Conservation (phyloP, 495 filamentous ascomycete species). For the Podospora comata region DNA sequence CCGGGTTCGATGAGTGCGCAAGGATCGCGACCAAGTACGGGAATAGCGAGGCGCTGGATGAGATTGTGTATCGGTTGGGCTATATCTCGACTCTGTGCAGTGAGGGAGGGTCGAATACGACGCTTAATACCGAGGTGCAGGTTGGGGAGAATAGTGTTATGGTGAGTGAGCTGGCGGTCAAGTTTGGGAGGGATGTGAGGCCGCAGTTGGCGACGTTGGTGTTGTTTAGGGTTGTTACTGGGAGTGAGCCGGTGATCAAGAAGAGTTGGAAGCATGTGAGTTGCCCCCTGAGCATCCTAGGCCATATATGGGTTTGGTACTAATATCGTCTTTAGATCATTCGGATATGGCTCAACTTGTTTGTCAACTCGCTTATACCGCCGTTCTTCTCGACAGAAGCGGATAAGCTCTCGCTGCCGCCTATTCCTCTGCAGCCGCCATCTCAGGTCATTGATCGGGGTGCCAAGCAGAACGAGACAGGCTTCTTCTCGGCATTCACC, state of each 20-base stretch:
- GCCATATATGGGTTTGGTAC: neutral
- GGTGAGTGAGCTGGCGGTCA: slow-evolving; percentile 97
- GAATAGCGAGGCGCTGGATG: slow-evolving; percentile 82
- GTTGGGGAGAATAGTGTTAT: slow-evolving; percentile 90
- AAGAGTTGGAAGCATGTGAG: slow-evolving; percentile 82
- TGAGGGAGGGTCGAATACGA: slow-evolving; percentile 69
- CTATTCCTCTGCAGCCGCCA: slow-evolving; percentile 87
- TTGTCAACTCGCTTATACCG: slow-evolving; percentile 90
- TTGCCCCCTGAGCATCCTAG: slow-evolving; percentile 10
- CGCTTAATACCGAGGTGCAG: slow-evolving; percentile 94
- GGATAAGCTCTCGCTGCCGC: slow-evolving; percentile 67
- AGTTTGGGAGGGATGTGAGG: slow-evolving; percentile 90
- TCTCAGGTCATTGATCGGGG: slow-evolving; percentile 90
- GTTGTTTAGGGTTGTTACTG: slow-evolving; percentile 82
- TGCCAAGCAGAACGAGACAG: slow-evolving; percentile 68
- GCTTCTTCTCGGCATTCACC: slow-evolving; percentile 88
- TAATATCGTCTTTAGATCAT: slow-evolving; percentile 59
- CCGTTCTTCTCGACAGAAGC: slow-evolving; percentile 73
- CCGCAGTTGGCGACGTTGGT: slow-evolving; percentile 92
- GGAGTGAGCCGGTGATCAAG: slow-evolving; percentile 71
- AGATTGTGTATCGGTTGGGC: slow-evolving; percentile 82
- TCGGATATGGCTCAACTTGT: slow-evolving; percentile 90
- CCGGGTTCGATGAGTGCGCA: slow-evolving; percentile 94
- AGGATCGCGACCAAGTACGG: slow-evolving; percentile 85
- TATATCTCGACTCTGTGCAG: slow-evolving; percentile 85